These are phyloP conservation scores for Garcia nutans DNA, from an alignment of 345 rosid species.

Conservation along the genomic window DNA sequence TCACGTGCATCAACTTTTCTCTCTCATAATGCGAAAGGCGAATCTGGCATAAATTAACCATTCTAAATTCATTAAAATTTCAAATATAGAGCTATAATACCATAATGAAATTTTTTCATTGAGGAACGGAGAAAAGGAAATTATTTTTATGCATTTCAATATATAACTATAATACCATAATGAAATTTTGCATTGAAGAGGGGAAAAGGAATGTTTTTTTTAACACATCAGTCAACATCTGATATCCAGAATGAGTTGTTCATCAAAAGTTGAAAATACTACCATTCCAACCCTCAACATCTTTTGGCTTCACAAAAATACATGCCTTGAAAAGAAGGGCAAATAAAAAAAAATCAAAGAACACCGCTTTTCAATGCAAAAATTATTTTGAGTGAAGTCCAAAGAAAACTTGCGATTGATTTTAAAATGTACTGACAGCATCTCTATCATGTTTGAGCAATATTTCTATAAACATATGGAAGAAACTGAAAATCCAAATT, in stretches of 20 bases:
- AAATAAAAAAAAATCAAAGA: not conserved
- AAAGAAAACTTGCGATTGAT: no score
- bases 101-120: not conserved
- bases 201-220: not conserved
- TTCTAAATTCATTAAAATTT: not conserved
- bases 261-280: not conserved
- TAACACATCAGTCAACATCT: not conserved
- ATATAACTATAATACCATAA: no score
- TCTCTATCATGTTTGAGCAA: not conserved
- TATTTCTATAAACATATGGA: not conserved
- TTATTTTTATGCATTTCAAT: not conserved
- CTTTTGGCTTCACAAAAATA: not conserved
- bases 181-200: not conserved
- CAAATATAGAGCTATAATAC: not conserved
- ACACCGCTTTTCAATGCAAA: no score
- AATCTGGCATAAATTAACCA: slow-evolving; percentile 43
- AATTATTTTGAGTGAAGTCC: no score
- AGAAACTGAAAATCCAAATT: not conserved
- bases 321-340: not conserved
- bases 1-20: slow-evolving; percentile 58
- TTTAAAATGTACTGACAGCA: not conserved
- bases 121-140: not conserved
- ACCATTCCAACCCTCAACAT: not conserved
- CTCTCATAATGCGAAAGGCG: slow-evolving; percentile 49
- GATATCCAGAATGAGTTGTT: not conserved